Evolutionary conservation across 2,329 filamentous ascomycete species (phyloP), one percentile per base, ranked within the genome.

Genomic region (Colletotrichum simmondsii): DNA sequence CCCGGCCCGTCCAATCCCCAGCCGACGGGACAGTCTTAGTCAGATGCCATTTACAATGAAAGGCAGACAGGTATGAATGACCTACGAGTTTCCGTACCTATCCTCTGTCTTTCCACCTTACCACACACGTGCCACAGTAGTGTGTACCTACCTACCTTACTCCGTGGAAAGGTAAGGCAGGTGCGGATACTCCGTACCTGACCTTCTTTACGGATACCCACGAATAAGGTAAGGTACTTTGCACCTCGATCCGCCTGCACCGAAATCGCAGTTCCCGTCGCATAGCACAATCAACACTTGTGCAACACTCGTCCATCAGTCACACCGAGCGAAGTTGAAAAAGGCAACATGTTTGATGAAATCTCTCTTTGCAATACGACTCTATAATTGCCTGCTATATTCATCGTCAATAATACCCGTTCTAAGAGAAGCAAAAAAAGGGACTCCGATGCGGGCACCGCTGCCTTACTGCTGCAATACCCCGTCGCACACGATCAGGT

Each of bases 1-100:
- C 42, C 42, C 19, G 42, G 53, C 35, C 42, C 54, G 42, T 16
- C 68, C 24, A 65, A 66, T 60, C 42, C 62, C 28, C 42, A 59
- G 61, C 54, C n/a, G 42, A 49, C 42, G 42, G 42, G n/a, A 19
- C 28, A 46, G n/a, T 53, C 42, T 63, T 52, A 52, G 59, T 52
- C 59, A 52, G 42, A 32, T 52, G 5, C 28, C n/a, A 12, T 26
- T 26, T 24, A 49, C 56, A 59, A 59, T 32, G 30, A 3, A 32
- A 32, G 30, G 30, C 30, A 32, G 22, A 46, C n/a, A 28, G 24
- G 22, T 59, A 46, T 30, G 22, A 30, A 19, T 19, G 14, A 28
- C n/a, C 37, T 42, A 42, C 1, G 37, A 42, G 2, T 42, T 42
- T 19, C 37, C 37, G 63, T 56, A 65, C 26, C 30, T 32, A 53